phyloP scores from a whole-genome alignment of 2,329 filamentous ascomycete species.

The Xylaria sp. region DNA sequence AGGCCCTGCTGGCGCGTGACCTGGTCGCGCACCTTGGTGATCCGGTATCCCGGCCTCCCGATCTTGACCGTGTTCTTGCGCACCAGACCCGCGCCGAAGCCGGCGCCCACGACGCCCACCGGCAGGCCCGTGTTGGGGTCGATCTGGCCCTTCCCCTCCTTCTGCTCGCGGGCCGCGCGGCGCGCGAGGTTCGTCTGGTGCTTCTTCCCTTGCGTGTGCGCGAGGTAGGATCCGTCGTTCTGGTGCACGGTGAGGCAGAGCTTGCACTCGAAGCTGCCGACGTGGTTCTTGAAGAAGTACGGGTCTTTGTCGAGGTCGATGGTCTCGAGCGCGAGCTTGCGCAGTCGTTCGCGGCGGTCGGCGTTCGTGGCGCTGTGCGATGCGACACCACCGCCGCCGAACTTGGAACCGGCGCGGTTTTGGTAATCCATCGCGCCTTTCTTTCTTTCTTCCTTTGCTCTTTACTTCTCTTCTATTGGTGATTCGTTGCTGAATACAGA shows the following conservation, averaged over 20 bases:
- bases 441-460: not conserved
- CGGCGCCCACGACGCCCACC: conserved; percentile 79
- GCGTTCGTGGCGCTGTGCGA: conserved; percentile 94
- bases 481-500: not conserved
- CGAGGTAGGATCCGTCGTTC: conserved; percentile 98
- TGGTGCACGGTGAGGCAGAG: conserved; percentile 98
- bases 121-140: conserved; percentile 77
- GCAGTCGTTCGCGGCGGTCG: conserved; percentile 94
- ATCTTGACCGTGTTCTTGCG: conserved; percentile 92
- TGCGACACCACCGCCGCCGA: conserved; percentile 96
- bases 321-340: conserved; percentile 97
- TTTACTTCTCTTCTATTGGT: not conserved
- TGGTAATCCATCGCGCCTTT: conserved; percentile 73
- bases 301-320: conserved; percentile 99
- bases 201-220: conserved; percentile 97
- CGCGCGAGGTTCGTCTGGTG: conserved; percentile 98
- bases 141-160: conserved; percentile 80
- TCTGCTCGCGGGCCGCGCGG: conserved; percentile 93
- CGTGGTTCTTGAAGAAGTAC: conserved; percentile 99
- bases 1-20: conserved; percentile 88
- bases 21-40: conserved; percentile 93
- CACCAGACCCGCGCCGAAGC: conserved; percentile 69
- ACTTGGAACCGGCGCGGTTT: conserved; percentile 97
- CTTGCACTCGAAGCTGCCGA: conserved; percentile 96
- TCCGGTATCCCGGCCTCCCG: conserved; percentile 94